Base-by-base conservation (phyloP, 139 green algal species). In the Closterium sp. region DNA sequence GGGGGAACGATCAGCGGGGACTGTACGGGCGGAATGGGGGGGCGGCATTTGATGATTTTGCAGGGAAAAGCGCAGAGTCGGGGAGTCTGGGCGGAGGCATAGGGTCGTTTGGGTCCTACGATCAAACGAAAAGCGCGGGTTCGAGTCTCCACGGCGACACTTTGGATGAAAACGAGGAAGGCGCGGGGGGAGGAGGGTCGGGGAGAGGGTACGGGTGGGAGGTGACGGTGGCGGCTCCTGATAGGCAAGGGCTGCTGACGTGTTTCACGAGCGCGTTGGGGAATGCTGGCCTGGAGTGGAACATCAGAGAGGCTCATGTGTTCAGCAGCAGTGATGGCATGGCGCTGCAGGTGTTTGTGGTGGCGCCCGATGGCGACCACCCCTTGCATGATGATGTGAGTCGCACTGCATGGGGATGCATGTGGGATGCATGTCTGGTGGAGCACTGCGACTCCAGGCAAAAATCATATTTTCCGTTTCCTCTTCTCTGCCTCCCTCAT, bases 241-340 rank as follows among this genome's bases (percentile, higher is more conserved):
- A 93, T 31, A 91, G 85, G 32, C 91, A 86, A 21, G 91, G 91
- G 21, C 32, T 93, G 31, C 70, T 93, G 27, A 93, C 91, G 70
- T 93, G 73, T 30, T 34, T 93, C 31, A 93, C 91, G 24, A 85
- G n/a, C 29, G 84, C 86, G 31, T 32, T 93, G 27, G 42, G 91
- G 86, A 91, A 79, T 22, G 31, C 70, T 5, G 31, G 29, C 11
- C 91, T 86, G 32, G 86, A 92, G 98, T 97, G 0, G 99, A 79
- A 79, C 62, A 79, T 99, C 96, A 99, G 98, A 88, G 98, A 99
- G 93, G 97, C 98, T 86, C 73, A 86, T 2, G 73, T 2, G 73
- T 99, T 99, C 96, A 99, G 98, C 95, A 99, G 98, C 13, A 97
- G 94, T 29, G 98, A 99, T 89, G 91, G 95, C 24, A 99, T 98